Evolutionary conservation across 192 early-diverging fungal genomes (phyloP).

Genomic region (Backusella psychrophila): DNA sequence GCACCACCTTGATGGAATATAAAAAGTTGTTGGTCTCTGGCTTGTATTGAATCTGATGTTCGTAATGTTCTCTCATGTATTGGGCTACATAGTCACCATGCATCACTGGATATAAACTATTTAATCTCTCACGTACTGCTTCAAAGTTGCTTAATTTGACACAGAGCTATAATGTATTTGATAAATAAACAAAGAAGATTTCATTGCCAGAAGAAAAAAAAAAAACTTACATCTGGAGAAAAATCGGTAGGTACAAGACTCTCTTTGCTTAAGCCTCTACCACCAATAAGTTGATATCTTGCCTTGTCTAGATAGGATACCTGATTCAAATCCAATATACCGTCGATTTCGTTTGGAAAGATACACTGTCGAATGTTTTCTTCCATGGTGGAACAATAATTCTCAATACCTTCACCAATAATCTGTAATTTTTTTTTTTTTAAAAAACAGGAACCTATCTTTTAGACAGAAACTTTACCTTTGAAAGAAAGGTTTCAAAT

Average conservation of each 20-base stretch:
- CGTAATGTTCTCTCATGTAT: conserved; percentile 36
- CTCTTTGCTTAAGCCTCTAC: not conserved
- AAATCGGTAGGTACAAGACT: conserved; percentile 44
- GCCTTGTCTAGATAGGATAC: conserved; percentile 23
- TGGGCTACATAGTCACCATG: conserved; percentile 51
- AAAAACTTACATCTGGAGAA: conserved; percentile 43
- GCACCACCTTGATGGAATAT: conserved; percentile 68
- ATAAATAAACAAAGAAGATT: not conserved
- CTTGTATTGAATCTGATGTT: conserved; percentile 20
- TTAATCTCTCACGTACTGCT: conserved; percentile 47
- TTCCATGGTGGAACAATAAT: conserved; percentile 57
- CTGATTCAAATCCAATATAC: not conserved
- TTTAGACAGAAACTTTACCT: conserved; percentile 6
- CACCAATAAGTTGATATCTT: conserved; percentile 22
- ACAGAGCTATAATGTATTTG: conserved; percentile 44
- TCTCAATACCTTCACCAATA: conserved; percentile 58
- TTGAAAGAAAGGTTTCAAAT: conserved; percentile 66
- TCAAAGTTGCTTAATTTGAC: conserved; percentile 58
- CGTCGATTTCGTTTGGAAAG: conserved; percentile 18
- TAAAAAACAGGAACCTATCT: too few relatives aligned
- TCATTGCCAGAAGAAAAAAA: not conserved
- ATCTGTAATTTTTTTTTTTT: too few relatives aligned
- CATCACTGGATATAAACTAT: conserved; percentile 55
- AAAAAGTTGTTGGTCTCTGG: conserved; percentile 44
- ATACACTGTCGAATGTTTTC: conserved; percentile 41